Evolutionary conservation across 352 stramenopile genomes (phyloP).

Genomic region (Globisporangium splendens): DNA sequence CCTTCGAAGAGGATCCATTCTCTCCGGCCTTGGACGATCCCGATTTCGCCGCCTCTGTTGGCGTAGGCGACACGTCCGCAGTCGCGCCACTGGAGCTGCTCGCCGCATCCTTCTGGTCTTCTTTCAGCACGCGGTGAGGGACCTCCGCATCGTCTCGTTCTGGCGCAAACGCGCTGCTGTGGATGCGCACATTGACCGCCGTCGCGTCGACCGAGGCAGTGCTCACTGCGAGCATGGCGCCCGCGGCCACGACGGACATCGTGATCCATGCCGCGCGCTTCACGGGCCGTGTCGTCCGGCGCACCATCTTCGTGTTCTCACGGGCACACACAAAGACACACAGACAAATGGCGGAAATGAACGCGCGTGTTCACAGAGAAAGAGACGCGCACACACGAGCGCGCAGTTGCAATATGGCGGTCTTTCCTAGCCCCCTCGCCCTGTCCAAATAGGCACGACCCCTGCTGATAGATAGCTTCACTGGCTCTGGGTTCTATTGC

Average conservation of each 20-base stretch:
- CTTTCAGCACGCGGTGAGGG: background rate
- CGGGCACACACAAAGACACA: background rate
- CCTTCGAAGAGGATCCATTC: no score
- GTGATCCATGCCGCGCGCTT: slow-evolving; percentile 4
- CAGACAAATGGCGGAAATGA: no score
- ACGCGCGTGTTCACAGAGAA: no score
- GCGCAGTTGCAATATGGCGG: no score
- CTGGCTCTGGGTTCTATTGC: background rate
- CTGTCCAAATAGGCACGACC: background rate
- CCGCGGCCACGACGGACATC: background rate
- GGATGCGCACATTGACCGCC: no score
- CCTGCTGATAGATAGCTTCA: background rate
- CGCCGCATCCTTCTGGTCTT: background rate
- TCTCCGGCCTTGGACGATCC: background rate
- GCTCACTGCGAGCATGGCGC: background rate
- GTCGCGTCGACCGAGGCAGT: background rate
- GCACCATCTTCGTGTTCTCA: background rate
- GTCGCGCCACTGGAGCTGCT: background rate
- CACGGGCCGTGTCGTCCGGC: slow-evolving; percentile 2
- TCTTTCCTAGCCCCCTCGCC: background rate
- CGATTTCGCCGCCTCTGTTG: background rate
- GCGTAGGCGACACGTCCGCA: slow-evolving; percentile 14
- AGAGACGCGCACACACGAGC: no score
- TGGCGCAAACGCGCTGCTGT: no score
- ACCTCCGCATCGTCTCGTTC: background rate